Conservation (phyloP, 2,329 filamentous ascomycete species). For the Ascosphaera apis region DNA sequence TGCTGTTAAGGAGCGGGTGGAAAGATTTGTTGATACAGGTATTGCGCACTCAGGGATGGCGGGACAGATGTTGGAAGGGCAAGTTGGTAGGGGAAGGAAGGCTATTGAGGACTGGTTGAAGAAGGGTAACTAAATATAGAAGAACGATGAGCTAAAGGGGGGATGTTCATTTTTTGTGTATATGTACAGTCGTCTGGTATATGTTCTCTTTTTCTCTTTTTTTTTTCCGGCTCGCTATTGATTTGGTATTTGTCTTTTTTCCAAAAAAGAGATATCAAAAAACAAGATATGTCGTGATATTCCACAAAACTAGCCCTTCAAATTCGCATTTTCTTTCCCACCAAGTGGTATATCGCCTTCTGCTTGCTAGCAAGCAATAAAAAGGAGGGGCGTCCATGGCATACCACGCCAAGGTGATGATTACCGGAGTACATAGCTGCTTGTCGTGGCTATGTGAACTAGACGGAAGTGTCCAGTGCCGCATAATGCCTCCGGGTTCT, state of each 20-base stretch:
- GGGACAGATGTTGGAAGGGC: conserved; percentile 52
- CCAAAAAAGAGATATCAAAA: not conserved
- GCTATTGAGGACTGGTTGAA: conserved; percentile 71
- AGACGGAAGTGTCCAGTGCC: too few relatives aligned
- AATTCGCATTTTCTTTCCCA: too few relatives aligned
- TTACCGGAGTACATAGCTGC: too few relatives aligned
- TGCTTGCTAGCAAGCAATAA: too few relatives aligned
- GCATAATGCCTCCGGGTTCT: too few relatives aligned
- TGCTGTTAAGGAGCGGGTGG: conserved; percentile 42
- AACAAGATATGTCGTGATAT: too few relatives aligned
- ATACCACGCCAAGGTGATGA: too few relatives aligned
- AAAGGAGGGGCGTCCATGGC: too few relatives aligned
- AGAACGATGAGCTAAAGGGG: not conserved
- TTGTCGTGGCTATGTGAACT: too few relatives aligned
- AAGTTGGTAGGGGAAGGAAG: conserved; percentile 53
- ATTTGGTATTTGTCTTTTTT: conserved; percentile 4
- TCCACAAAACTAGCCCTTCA: too few relatives aligned
- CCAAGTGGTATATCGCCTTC: too few relatives aligned
- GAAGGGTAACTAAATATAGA: conserved; percentile 49
- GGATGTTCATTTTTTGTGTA: conserved; percentile 1
- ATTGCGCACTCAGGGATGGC: conserved; percentile 50
- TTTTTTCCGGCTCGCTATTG: conserved; percentile 2
- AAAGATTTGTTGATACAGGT: conserved; percentile 48
- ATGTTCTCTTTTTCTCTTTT: conserved; percentile 1
- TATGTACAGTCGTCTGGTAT: conserved; percentile 1